These are phyloP conservation scores for Pulveroboletus ravenelii DNA, from an alignment of 768 basidiomycete genomes.

Conservation along the genomic window DNA sequence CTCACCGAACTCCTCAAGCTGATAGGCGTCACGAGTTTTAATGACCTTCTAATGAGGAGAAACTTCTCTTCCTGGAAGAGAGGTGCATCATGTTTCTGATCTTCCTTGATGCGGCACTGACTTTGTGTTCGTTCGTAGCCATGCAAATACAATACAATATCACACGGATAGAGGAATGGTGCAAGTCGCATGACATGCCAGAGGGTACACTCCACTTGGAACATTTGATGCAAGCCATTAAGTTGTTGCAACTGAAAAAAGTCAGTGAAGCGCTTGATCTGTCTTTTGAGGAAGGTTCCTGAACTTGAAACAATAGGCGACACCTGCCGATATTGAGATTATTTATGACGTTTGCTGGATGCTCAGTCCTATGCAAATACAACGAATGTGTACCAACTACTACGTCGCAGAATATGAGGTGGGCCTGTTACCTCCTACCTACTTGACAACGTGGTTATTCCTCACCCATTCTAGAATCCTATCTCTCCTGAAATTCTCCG, in stretches of 20 bases:
- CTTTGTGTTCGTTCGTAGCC: constrained; percentile 44
- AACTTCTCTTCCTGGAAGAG: constrained; percentile 99
- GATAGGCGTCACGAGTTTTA: constrained; percentile 95
- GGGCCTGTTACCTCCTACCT: constrained; percentile 16
- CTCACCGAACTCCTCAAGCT: constrained; percentile 92
- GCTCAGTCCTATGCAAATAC: constrained; percentile 98
- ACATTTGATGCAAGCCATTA: constrained; percentile 99
- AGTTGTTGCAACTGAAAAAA: constrained; percentile 96
- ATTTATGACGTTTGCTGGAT: constrained; percentile 99
- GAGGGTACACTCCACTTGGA: constrained; percentile 97
- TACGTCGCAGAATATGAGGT: constrained; percentile 99
- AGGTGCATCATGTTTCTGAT: constrained; percentile 48
- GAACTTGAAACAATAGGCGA: constrained; percentile 50
- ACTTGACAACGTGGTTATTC: neutral
- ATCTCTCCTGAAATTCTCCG: constrained; percentile 96
- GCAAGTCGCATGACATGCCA: constrained; percentile 99
- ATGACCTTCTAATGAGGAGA: constrained; percentile 95
- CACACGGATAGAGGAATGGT: constrained; percentile 97
- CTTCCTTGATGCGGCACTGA: neutral
- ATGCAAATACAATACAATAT: constrained; percentile 99
- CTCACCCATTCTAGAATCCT: constrained; percentile 59
- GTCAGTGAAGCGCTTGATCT: constrained; percentile 35
- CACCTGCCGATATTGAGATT: constrained; percentile 94
- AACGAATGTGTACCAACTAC: constrained; percentile 98
- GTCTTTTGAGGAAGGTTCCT: constrained; percentile 4